These are phyloP conservation scores for Metarhizium sp. DNA, from an alignment of 2,329 filamentous ascomycete genomes.

Conservation along the genomic window DNA sequence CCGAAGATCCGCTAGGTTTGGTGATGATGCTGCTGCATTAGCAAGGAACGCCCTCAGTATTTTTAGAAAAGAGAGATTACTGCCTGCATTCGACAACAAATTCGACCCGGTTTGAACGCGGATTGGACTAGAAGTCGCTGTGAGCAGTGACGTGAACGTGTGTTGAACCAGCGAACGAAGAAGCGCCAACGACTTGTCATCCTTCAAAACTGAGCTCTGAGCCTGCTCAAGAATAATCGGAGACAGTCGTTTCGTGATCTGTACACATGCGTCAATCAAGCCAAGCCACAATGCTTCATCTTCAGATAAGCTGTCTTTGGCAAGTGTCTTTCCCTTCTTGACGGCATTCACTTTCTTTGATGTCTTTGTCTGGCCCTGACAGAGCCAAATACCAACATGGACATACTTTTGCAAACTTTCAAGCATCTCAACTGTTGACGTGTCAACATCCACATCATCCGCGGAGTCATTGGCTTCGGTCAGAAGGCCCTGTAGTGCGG, in stretches of 20 bases:
- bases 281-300: constrained; percentile 52
- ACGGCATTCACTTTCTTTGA: constrained; percentile 34
- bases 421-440: constrained; percentile 64
- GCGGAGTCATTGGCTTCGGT: constrained; percentile 49
- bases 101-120: constrained; percentile 22
- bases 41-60: constrained; percentile 84
- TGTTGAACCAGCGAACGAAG: constrained; percentile 79
- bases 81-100: constrained; percentile 28
- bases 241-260: constrained; percentile 55
- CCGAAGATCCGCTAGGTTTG: constrained; percentile 78
- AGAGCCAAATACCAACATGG: constrained; percentile 91
- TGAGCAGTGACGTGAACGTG: constrained; percentile 78
- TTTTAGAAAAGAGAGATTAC: constrained; percentile 71
- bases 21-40: constrained; percentile 70
- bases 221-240: constrained; percentile 36
- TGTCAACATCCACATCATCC: constrained; percentile 38
- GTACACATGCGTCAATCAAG: constrained; percentile 50
- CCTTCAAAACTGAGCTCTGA: constrained; percentile 33
- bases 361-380: constrained; percentile 71
- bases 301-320: constrained; percentile 35
- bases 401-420: constrained; percentile 79
- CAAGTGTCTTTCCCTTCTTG: constrained; percentile 38
- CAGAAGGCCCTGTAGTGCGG: constrained; percentile 66
- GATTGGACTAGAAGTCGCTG: constrained; percentile 54
- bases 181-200: constrained; percentile 52